These are phyloP conservation scores for Cladosporium sp. DNA, from an alignment of 2,329 filamentous ascomycete species.

Conservation along the genomic window DNA sequence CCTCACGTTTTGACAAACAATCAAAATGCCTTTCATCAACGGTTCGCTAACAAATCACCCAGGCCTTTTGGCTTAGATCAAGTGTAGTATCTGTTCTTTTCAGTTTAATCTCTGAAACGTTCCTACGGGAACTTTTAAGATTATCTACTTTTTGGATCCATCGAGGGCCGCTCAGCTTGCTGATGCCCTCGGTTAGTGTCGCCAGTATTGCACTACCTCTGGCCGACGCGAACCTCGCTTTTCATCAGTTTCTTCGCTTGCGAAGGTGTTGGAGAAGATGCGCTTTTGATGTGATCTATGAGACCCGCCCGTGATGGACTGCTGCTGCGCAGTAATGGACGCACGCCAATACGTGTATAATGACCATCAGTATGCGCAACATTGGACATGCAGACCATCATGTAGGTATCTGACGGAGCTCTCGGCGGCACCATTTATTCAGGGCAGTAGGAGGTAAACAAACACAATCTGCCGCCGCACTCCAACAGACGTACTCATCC, in stretches of 20 bases:
- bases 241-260: conserved; percentile 16
- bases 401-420: neutral
- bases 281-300: neutral
- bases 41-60: too few relatives aligned
- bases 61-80: conserved; percentile 18
- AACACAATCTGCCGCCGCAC: neutral
- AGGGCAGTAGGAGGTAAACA: neutral
- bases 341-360: neutral
- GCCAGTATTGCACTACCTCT: conserved; percentile 16
- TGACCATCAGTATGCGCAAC: neutral
- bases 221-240: conserved; percentile 13
- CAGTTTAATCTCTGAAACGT: conserved; percentile 19
- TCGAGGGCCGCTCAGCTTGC: conserved; percentile 16
- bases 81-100: conserved; percentile 20
- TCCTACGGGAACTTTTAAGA: conserved; percentile 12
- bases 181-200: conserved; percentile 18
- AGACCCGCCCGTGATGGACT: neutral
- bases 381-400: neutral
- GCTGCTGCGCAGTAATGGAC: neutral
- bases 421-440: neutral
- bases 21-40: too few relatives aligned
- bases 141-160: conserved; percentile 18
- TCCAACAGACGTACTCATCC: neutral
- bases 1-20: too few relatives aligned
- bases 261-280: conserved; percentile 17